A percentile compares a stretch with the other conserved stretches of the same genome.
Evolutionary conservation across 495 filamentous ascomycete species (phyloP).

Genomic region (Podospora comata): DNA sequence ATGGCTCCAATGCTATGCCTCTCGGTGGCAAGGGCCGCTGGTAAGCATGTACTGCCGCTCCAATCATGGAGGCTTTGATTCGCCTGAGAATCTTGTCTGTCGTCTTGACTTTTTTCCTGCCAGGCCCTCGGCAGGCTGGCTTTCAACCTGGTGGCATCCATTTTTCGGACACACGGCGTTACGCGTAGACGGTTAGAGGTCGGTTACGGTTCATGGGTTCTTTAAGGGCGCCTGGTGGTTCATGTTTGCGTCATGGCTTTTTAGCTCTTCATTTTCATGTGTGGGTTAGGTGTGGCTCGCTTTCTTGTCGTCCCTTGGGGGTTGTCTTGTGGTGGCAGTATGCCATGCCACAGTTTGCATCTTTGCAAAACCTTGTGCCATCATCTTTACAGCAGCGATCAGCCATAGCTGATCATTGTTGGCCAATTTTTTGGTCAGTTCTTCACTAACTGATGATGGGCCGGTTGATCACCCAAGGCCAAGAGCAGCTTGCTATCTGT

Average conservation of each 20-base stretch:
- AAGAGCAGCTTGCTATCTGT: not conserved
- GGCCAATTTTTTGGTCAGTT: not conserved
- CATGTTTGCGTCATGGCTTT: constrained; percentile 9
- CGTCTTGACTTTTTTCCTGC: not conserved
- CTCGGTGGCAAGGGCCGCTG: constrained; percentile 45
- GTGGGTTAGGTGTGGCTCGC: constrained; percentile 1
- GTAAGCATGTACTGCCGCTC: constrained; percentile 29
- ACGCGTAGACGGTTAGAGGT: constrained; percentile 25
- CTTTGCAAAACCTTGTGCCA: not conserved
- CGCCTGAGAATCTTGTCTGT: not conserved
- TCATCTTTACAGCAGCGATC: not conserved
- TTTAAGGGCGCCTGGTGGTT: constrained; percentile 8
- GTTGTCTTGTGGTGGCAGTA: not conserved
- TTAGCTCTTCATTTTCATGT: not conserved
- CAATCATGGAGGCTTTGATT: constrained; percentile 9
- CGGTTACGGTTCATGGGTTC: constrained; percentile 20
- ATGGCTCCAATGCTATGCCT: constrained; percentile 45
- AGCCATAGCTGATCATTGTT: not conserved
- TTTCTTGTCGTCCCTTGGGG: not conserved
- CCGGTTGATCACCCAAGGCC: not conserved
- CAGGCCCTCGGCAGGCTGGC: constrained; percentile 5
- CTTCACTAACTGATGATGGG: not conserved
- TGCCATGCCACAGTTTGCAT: not conserved
- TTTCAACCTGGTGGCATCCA: constrained; percentile 13
- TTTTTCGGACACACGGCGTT: constrained; percentile 21